These are phyloP conservation scores for Aureobasidium zeae DNA, from an alignment of 2,329 filamentous ascomycete species.

Conservation along the genomic window DNA sequence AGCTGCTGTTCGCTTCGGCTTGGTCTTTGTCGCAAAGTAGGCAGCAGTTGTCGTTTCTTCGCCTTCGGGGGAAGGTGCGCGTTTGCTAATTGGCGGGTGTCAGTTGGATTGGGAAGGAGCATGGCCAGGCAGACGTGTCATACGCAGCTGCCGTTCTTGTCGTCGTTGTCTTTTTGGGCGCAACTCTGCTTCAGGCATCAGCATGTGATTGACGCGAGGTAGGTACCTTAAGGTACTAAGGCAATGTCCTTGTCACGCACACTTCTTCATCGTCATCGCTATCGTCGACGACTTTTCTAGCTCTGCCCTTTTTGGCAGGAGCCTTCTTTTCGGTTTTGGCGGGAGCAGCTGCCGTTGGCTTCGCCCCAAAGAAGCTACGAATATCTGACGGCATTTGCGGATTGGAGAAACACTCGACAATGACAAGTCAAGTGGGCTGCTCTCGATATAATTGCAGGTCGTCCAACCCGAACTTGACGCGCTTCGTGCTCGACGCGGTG, in stretches of 20 bases:
- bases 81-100: conserved; percentile 34
- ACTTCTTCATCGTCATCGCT: conserved; percentile 65
- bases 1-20: conserved; percentile 42
- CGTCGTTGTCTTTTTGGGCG: conserved; percentile 47
- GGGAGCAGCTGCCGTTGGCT: conserved; percentile 49
- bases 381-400: conserved; percentile 76
- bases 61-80: conserved; percentile 40
- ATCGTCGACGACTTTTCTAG: conserved; percentile 65
- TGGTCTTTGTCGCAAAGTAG: conserved; percentile 50
- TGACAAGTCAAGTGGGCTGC: too few relatives aligned
- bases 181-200: conserved; percentile 30
- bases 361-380: conserved; percentile 78
- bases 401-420: neutral
- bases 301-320: conserved; percentile 38
- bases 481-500: conserved; percentile 1
- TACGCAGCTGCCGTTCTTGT: conserved; percentile 20
- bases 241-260: neutral
- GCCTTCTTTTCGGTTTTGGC: conserved; percentile 33
- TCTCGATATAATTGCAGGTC: too few relatives aligned
- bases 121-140: conserved; percentile 5
- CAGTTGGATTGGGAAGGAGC: conserved; percentile 26
- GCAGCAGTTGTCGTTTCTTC: conserved; percentile 53
- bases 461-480: conserved; percentile 3
- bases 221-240: too few relatives aligned
- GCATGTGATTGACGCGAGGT: conserved; percentile 14